phyloP scores from a whole-genome alignment of 306 rosid genomes.

The Quercus ilex region DNA sequence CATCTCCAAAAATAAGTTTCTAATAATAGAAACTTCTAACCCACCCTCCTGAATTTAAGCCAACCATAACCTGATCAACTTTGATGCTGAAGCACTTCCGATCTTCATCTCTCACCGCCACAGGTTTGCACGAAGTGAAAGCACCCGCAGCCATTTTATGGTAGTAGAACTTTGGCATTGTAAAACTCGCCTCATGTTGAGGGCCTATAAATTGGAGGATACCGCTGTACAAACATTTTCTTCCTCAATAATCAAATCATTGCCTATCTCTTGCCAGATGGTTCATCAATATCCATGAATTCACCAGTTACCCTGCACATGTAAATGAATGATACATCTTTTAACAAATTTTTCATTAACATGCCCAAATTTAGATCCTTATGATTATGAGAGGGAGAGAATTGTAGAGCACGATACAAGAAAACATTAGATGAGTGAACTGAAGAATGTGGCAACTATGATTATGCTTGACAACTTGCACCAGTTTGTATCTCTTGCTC shows the following conservation, averaged over 20 bases:
- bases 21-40: not conserved
- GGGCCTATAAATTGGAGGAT: not conserved
- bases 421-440: not conserved
- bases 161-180: no score
- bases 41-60: not conserved
- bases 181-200: not conserved
- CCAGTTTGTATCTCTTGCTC: not conserved
- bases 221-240: constrained; percentile 8
- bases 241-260: not conserved
- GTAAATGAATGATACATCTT: not conserved
- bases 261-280: not conserved
- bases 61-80: not conserved
- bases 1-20: not conserved
- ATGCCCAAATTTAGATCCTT: not conserved
- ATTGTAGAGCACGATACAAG: not conserved
- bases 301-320: constrained; percentile 76
- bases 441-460: not conserved
- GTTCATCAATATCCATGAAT: constrained; percentile 23
- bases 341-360: not conserved
- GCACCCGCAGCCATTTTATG: no score
- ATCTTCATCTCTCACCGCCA: not conserved
- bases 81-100: not conserved
- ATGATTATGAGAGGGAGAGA: not conserved
- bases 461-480: not conserved
- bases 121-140: not conserved